Base-by-base conservation (phyloP, 2,329 filamentous ascomycete genomes). In the Clonostachys rosea region DNA sequence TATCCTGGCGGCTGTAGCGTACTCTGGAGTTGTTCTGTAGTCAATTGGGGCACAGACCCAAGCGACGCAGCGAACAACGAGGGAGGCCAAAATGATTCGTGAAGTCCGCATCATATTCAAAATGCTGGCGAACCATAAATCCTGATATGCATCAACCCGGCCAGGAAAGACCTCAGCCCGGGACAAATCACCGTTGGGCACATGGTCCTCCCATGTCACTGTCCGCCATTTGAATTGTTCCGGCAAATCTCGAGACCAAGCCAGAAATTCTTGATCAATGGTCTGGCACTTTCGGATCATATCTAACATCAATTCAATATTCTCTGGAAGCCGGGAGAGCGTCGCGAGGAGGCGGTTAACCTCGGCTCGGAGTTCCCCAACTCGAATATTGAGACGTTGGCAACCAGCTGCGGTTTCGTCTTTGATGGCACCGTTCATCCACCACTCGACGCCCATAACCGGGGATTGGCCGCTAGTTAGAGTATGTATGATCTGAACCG, bases 21-120 rank as follows among this genome's bases (percentile, higher is more conserved):
- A 84, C 59, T 84, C 78, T 16, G 78, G 74, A 6, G 80, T 84
- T 2, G 79, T 83, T 40, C 80, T 70, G 56, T 83, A 84, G 59
- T 85, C 81, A 9, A 79, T 71, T 0, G 81, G 81, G 9, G 73
- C 68, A 58, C 77, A 79, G 20, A 79, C 67, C 79, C 80, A 84
- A 3, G 81, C 81, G 7, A 76, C 73, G 54, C 79, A 83, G 7
- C 81, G 75, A 12, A 84, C 75, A 36, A 78, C 72, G 14, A 80
- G 62, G 14, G 77, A 75, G 4, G 75, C 73, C 20, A 84, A 66
- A 45, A 79, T 72, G 30, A 84, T 67, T 4, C 81, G 69, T 7
- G 74, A 70, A 14, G 75, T 70, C 14, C 80, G 68, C 49, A 71
- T 66, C 62, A 78, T 66, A 57, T 83, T 84, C 73, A 75, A 79